phyloP scores from a whole-genome alignment of 1,284 basidiomycete genomes.

The Dichomitus squalens region DNA sequence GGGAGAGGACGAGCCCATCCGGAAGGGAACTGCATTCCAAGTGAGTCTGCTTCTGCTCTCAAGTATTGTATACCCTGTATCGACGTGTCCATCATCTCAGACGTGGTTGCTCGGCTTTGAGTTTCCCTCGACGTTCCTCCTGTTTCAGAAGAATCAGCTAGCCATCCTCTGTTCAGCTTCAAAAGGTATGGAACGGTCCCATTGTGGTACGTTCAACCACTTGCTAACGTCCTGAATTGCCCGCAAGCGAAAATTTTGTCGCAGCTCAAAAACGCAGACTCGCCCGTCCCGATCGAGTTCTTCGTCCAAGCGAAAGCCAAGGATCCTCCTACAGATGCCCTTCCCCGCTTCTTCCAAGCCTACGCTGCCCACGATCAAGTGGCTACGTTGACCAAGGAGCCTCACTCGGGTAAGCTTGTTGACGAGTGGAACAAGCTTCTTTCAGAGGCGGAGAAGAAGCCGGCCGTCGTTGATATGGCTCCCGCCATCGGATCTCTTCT shows the following conservation, averaged over 20 bases:
- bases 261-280: conserved; percentile 61
- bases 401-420: conserved; percentile 77
- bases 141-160: conserved; percentile 80
- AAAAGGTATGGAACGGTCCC: conserved; percentile 65
- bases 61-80: conserved; percentile 1
- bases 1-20: conserved; percentile 81
- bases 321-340: conserved; percentile 68
- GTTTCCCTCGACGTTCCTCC: conserved; percentile 90
- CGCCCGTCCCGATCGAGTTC: conserved; percentile 64
- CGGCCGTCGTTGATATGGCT: conserved; percentile 81
- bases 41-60: conserved; percentile 47
- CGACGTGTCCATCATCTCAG: conserved; percentile 44
- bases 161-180: conserved; percentile 86
- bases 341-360: conserved; percentile 60
- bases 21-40: conserved; percentile 90
- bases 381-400: conserved; percentile 77
- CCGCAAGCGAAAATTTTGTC: conserved; percentile 71
- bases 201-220: too few species aligned
- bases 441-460: conserved; percentile 52
- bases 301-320: conserved; percentile 74
- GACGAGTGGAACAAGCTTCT: conserved; percentile 78
- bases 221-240: conserved; percentile 22
- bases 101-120: conserved; percentile 97
- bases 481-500: conserved; percentile 78
- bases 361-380: conserved; percentile 64